phyloP scores from a whole-genome alignment of 176 grass and related monocot species.

The Oryza longistaminata region DNA sequence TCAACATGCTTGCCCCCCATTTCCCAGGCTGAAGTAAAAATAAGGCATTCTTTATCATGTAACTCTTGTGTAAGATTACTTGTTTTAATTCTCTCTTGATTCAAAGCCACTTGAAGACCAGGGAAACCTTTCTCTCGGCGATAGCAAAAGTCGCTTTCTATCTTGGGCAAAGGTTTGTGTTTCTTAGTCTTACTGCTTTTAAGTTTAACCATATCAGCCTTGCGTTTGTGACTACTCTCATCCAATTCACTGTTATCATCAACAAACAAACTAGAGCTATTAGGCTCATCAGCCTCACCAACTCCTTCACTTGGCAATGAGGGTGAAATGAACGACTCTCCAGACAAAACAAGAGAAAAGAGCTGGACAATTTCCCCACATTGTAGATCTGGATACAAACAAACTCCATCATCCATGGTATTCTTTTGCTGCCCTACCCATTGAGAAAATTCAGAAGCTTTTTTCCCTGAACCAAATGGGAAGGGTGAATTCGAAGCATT shows the following conservation, averaged over 20 bases:
- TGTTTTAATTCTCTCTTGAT: conserved; percentile 50
- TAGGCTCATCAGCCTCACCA: conserved; percentile 79
- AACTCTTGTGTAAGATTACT: conserved; percentile 20
- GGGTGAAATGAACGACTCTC: conserved; percentile 64
- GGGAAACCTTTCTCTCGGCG: conserved; percentile 93
- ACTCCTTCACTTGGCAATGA: conserved; percentile 75
- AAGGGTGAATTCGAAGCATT: conserved; percentile 78
- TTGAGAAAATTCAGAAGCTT: conserved; percentile 59
- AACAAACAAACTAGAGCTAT: conserved; percentile 36
- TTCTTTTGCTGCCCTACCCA: conserved; percentile 65
- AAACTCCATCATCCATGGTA: conserved; percentile 43
- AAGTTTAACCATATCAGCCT: conserved; percentile 49
- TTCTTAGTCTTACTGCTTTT: conserved; percentile 60
- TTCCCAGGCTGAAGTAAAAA: conserved; percentile 46
- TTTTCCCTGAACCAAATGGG: conserved; percentile 83
- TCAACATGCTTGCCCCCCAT: conserved; percentile 32
- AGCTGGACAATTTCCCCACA: conserved; percentile 82
- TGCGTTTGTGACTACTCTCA: conserved; percentile 48
- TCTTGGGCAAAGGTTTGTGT: conserved; percentile 56
- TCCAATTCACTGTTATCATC: conserved; percentile 31
- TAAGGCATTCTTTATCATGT: conserved; percentile 45
- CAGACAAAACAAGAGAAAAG: conserved; percentile 66
- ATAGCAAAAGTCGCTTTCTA: conserved; percentile 59
- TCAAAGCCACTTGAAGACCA: conserved; percentile 68
- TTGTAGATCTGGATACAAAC: conserved; percentile 71